Conservation (phyloP, 176 grass and related monocot species). For the Thalia dealbata region DNA sequence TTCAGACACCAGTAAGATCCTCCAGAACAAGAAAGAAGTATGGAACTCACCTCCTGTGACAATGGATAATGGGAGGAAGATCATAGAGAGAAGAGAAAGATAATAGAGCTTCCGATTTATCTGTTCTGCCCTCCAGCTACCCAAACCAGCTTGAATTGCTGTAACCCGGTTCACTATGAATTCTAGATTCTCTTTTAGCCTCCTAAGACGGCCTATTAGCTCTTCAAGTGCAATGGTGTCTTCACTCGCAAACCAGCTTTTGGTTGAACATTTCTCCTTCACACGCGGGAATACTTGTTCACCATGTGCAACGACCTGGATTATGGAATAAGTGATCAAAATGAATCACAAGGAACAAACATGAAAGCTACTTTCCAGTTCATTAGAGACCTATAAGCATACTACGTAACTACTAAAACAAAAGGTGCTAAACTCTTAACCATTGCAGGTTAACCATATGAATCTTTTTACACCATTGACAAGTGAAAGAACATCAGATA, state of each 20-base stretch:
- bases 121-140: constrained; percentile 90
- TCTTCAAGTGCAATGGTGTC: constrained; percentile 69
- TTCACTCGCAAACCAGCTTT: constrained; percentile 65
- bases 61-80: constrained; percentile 88
- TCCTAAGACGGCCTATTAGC: constrained; percentile 68
- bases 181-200: constrained; percentile 82
- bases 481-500: background rate
- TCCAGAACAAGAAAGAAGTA: background rate
- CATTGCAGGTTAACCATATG: no score
- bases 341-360: background rate
- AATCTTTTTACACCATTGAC: no score
- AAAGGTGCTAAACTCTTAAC: background rate
- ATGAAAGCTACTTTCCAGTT: background rate
- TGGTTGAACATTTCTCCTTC: constrained; percentile 74
- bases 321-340: background rate
- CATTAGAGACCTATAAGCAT: background rate
- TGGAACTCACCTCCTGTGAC: constrained; percentile 68
- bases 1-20: no score
- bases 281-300: constrained; percentile 86
- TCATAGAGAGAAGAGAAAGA: constrained; percentile 80
- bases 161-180: constrained; percentile 75
- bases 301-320: constrained; percentile 77
- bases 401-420: no score
- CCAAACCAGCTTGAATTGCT: constrained; percentile 78
- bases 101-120: constrained; percentile 92